Base-by-base conservation (phyloP, 78 protist species). In the Chrysochromulina parva region DNA sequence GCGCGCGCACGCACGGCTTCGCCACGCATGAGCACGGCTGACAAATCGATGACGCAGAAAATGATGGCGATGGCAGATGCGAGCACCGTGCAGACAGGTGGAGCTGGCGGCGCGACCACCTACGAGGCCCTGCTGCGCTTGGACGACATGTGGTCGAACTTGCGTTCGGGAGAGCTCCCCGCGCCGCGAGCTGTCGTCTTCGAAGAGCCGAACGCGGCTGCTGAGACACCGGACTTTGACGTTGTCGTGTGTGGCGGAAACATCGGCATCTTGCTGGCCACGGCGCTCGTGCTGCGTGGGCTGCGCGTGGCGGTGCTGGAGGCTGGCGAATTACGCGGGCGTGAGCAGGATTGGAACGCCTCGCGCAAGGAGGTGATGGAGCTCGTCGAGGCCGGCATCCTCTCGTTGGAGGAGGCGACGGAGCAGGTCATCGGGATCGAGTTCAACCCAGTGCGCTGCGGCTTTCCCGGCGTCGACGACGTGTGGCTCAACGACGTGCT, bases 341-440 rank as follows among this genome's bases (percentile, higher is more conserved):
- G 86, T 47, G 86, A 50, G 86, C 86, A 78, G 86, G 86, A 78
- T 47, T 78, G 86, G 86, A 78, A 78, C 59, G 59, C 59, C 28
- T 78, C 86, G n/a, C 60, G 60, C 16, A 78, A 78, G 62, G 86
- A 78, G 86, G n/a, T 78, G 47, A 1, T 6, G n/a, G 86, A 78
- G 59, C 86, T 78, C 60, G 86, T 78, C 20, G 22, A 2, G 16
- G 19, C 47, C 20, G 86, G 86, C 62, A 62, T 78, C 22, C 86
- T 78, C 86, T 9, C 62, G 22, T 14, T 0, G 7, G 86, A 26
- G 14, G 86, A 78, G 60, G 11, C n/a, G 22, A 55, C 38, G 2
- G 62, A 78, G 48, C 6, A 11, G 11, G 60, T 53, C 48, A 9
- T 78, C 62, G 86, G 62, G 52, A 78, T 78, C 60, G 86, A 78